phyloP scores from a whole-genome alignment of 768 basidiomycete genomes.

The Holtermanniella nyarrowii region DNA sequence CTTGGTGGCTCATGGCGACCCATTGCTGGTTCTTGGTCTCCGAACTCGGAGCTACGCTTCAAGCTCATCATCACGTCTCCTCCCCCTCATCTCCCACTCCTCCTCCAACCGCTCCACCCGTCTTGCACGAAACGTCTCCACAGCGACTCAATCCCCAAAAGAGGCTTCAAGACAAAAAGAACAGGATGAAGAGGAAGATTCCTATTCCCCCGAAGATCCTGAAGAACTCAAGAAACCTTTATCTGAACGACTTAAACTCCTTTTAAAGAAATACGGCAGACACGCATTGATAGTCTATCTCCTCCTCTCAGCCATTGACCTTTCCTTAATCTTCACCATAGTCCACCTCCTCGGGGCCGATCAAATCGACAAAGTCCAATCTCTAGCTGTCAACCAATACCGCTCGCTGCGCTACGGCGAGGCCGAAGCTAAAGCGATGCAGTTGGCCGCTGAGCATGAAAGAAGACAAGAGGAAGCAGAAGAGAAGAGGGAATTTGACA shows the following conservation, averaged over 20 bases:
- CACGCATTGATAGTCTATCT: slow-evolving; percentile 88
- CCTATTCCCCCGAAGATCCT: neutral
- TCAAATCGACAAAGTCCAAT: slow-evolving; percentile 62
- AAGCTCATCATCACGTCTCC: too few species aligned
- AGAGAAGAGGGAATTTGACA: slow-evolving; percentile 9
- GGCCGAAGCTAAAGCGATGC: slow-evolving; percentile 15
- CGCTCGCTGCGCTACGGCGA: slow-evolving; percentile 16
- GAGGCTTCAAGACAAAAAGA: neutral
- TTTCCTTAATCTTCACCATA: slow-evolving; percentile 68
- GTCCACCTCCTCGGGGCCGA: slow-evolving; percentile 85
- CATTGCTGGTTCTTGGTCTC: too few species aligned
- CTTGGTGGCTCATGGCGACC: too few species aligned
- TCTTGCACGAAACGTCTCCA: too few species aligned
- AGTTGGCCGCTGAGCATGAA: slow-evolving; percentile 5
- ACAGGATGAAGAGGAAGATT: neutral
- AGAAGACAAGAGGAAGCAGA: slow-evolving; percentile 17
- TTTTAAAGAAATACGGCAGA: slow-evolving; percentile 89
- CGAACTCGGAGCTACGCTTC: too few species aligned
- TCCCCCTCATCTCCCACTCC: too few species aligned
- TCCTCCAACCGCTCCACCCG: too few species aligned
- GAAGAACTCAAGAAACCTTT: neutral
- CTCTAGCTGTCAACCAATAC: slow-evolving; percentile 38
- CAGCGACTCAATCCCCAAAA: too few species aligned
- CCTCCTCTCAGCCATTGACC: slow-evolving; percentile 63
- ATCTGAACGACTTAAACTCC: slow-evolving; percentile 33